Percentiles rank a stretch among this genome's conserved stretches.
phyloP scores from a whole-genome alignment of 2,329 filamentous ascomycete genomes.

The Sporothrix brunneoviolacea region DNA sequence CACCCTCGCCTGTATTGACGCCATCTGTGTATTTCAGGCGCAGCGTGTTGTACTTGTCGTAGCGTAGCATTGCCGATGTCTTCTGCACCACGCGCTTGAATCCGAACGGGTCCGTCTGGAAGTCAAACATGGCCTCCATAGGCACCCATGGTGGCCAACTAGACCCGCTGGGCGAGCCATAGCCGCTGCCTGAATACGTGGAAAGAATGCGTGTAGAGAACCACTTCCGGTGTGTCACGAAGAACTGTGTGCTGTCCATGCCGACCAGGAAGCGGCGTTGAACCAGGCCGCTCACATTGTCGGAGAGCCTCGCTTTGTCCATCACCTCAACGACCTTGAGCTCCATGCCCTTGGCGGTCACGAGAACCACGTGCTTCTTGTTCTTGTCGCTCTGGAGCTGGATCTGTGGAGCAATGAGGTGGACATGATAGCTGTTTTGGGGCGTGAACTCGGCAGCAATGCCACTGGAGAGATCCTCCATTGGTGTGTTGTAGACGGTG shows the following conservation, averaged over 20 bases:
- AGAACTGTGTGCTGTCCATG: conserved; percentile 98
- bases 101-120: conserved; percentile 87
- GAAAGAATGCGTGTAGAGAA: conserved; percentile 79
- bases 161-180: conserved; percentile 76
- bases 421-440: conserved; percentile 90
- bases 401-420: conserved; percentile 93
- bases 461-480: conserved; percentile 62
- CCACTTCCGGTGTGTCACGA: conserved; percentile 89
- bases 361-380: conserved; percentile 89
- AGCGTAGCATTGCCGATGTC: conserved; percentile 87
- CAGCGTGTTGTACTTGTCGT: conserved; percentile 96
- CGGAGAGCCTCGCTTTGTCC: conserved; percentile 88
- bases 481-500: conserved; percentile 33
- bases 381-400: conserved; percentile 99
- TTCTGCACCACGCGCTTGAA: conserved; percentile 96
- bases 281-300: conserved; percentile 89
- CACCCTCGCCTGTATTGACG: conserved; percentile 58
- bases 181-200: conserved; percentile 89
- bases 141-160: conserved; percentile 98
- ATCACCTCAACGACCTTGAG: conserved; percentile 96
- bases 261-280: conserved; percentile 89
- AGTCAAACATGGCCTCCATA: conserved; percentile 98
- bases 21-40: conserved; percentile 97
- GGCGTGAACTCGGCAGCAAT: conserved; percentile 83
- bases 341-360: conserved; percentile 96